A percentile compares a stretch with the other conserved stretches of the same genome.
Conservation (phyloP, 257 asterid species). For the Orobanche coerulescens region DNA sequence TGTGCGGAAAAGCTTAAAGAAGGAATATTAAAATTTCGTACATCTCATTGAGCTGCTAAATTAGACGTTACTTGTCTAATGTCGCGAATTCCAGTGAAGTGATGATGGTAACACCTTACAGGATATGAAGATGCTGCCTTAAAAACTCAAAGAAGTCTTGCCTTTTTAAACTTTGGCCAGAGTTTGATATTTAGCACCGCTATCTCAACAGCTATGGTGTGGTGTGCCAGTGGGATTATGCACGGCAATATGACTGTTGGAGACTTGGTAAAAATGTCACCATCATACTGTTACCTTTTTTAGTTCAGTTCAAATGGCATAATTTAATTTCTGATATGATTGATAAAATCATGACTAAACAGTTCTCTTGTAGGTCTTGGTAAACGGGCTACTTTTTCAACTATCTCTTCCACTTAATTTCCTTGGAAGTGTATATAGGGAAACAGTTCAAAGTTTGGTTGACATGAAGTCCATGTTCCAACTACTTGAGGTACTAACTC, state of each 20-base stretch:
- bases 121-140: slow-evolving; percentile 95
- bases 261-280: slow-evolving; percentile 61
- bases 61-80: slow-evolving; percentile 5
- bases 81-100: slow-evolving; percentile 8
- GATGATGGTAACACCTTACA: slow-evolving; percentile 34
- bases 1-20: not conserved
- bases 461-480: slow-evolving; percentile 98
- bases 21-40: not conserved
- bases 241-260: slow-evolving; percentile 86
- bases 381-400: slow-evolving; percentile 93
- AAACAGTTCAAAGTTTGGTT: slow-evolving; percentile 80
- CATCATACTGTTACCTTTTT: slow-evolving; percentile 3
- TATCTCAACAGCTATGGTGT: slow-evolving; percentile 84
- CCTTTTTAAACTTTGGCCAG: slow-evolving; percentile 87
- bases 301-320: slow-evolving; percentile 6
- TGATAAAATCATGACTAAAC: slow-evolving; percentile 15
- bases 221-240: slow-evolving; percentile 87
- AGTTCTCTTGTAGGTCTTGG: slow-evolving; percentile 68
- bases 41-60: not conserved
- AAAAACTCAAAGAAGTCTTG: slow-evolving; percentile 87
- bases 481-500: slow-evolving; percentile 71
- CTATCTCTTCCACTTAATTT: slow-evolving; percentile 95
- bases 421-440: slow-evolving; percentile 93
- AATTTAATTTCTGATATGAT: slow-evolving; percentile 1
- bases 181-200: slow-evolving; percentile 79